Evolutionary conservation across 495 filamentous ascomycete genomes (phyloP).

Genomic region (Friedmanniomyces simplex): DNA sequence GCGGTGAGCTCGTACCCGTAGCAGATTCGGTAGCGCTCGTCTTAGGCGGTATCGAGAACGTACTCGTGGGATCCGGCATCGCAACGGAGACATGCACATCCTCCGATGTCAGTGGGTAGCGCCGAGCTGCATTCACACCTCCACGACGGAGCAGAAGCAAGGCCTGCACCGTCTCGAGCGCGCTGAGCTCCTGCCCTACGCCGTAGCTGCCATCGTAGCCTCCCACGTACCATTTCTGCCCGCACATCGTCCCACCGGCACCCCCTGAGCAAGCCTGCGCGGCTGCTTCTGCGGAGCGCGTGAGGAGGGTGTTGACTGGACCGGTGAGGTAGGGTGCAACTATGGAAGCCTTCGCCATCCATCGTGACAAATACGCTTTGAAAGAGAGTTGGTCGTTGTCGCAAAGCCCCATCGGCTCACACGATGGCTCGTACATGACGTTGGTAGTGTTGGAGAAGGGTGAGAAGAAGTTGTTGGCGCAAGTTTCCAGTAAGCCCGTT

Average conservation of each 20-base stretch:
- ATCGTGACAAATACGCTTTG: constrained; percentile 38
- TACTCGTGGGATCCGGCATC: neutral
- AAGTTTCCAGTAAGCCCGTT: constrained; percentile 26
- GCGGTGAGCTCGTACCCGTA: neutral
- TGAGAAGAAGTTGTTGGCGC: constrained; percentile 13
- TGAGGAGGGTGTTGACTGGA: constrained; percentile 26
- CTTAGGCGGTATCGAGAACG: constrained; percentile 3
- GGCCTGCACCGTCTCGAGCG: constrained; percentile 56
- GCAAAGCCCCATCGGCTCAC: constrained; percentile 32
- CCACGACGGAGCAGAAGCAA: constrained; percentile 24
- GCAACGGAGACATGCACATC: neutral
- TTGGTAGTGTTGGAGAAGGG: constrained; percentile 20
- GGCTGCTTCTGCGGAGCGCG: constrained; percentile 30
- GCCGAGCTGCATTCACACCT: neutral
- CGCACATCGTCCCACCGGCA: constrained; percentile 30
- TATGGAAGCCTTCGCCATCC: constrained; percentile 33
- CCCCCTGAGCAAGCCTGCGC: constrained; percentile 36
- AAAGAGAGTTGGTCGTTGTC: constrained; percentile 35
- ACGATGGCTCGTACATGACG: constrained; percentile 36
- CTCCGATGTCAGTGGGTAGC: neutral
- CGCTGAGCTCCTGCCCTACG: constrained; percentile 59
- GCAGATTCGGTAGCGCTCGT: neutral
- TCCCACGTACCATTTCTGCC: constrained; percentile 30
- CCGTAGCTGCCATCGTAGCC: constrained; percentile 33
- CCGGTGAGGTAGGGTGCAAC: constrained; percentile 33